Evolutionary conservation across 192 early-diverging fungal genomes (phyloP).

Genomic region (Coemansia sp.): DNA sequence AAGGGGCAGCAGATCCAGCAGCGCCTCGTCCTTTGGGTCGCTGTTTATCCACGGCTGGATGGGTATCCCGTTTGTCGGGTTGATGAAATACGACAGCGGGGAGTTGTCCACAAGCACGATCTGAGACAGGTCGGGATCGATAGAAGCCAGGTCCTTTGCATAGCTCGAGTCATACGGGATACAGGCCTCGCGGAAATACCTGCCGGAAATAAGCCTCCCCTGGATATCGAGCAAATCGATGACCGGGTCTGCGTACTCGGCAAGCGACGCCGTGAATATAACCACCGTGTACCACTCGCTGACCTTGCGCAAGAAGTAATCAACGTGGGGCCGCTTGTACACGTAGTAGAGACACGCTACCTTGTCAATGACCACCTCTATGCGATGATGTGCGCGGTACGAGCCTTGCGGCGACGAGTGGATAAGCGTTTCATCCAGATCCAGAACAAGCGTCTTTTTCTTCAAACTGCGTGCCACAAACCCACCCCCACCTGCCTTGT

Average conservation of each 20-base stretch:
- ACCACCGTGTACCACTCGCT: slow-evolving; percentile 68
- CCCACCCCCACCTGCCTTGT: neutral
- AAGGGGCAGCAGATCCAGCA: slow-evolving; percentile 62
- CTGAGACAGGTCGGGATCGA: slow-evolving; percentile 65
- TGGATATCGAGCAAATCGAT: slow-evolving; percentile 63
- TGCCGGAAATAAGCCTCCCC: slow-evolving; percentile 58
- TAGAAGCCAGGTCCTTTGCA: slow-evolving; percentile 64
- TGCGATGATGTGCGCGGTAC: slow-evolving; percentile 61
- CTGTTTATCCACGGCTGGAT: slow-evolving; percentile 70
- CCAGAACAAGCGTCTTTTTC: slow-evolving; percentile 61
- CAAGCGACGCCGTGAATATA: slow-evolving; percentile 71
- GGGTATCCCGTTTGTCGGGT: slow-evolving; percentile 69
- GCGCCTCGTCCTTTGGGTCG: slow-evolving; percentile 65
- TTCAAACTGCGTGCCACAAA: slow-evolving; percentile 20
- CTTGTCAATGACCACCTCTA: slow-evolving; percentile 67
- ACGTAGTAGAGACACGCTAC: slow-evolving; percentile 64
- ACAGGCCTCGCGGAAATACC: slow-evolving; percentile 70
- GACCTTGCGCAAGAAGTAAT: slow-evolving; percentile 62
- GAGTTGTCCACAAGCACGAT: slow-evolving; percentile 73
- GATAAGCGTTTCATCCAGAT: slow-evolving; percentile 71
- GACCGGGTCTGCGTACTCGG: slow-evolving; percentile 67
- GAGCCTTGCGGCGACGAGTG: slow-evolving; percentile 62
- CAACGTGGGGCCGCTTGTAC: slow-evolving; percentile 62
- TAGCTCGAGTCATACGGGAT: slow-evolving; percentile 64
- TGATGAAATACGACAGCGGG: slow-evolving; percentile 73